These are phyloP conservation scores for Cladosporium phlei DNA, from an alignment of 2,329 filamentous ascomycete species.

Conservation along the genomic window DNA sequence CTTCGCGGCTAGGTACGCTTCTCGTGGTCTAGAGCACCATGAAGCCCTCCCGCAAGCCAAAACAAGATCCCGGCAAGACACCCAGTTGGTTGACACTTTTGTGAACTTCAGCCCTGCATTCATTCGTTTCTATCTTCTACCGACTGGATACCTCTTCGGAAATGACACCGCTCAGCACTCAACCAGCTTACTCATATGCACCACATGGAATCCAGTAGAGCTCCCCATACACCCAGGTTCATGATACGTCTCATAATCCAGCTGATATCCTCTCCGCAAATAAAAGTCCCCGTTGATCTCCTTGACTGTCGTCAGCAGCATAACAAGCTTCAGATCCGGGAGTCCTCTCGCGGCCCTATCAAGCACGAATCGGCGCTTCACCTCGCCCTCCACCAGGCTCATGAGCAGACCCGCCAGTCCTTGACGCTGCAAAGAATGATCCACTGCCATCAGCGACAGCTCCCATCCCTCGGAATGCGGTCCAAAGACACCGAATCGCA, in stretches of 20 bases:
- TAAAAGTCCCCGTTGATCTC: constrained; percentile 19
- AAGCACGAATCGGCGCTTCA: constrained; percentile 13
- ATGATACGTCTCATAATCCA: constrained; percentile 19
- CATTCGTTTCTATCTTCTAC: too few species aligned
- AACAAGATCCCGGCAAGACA: too few species aligned
- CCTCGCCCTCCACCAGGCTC: constrained; percentile 18
- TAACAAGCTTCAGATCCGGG: constrained; percentile 1
- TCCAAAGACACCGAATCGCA: not conserved
- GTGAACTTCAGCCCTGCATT: too few species aligned
- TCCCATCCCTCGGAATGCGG: constrained; percentile 16
- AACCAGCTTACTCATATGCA: constrained; percentile 19
- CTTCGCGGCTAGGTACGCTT: too few species aligned
- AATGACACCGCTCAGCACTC: too few species aligned
- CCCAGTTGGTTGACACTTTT: too few species aligned
- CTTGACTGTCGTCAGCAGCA: constrained; percentile 21
- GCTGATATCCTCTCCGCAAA: constrained; percentile 11
- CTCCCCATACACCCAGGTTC: constrained; percentile 16
- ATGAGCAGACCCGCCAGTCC: constrained; percentile 20
- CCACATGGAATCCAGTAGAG: constrained; percentile 17
- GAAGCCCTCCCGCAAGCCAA: too few species aligned
- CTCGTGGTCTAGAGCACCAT: too few species aligned
- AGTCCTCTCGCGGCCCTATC: not conserved
- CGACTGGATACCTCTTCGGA: too few species aligned
- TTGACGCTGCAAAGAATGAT: constrained; percentile 13
- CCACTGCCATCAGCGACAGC: constrained; percentile 17